Evolutionary conservation across 306 rosid species (phyloP), one percentile per base, ranked within the genome.

Genomic region (Ammopiptanthus mongolicus): DNA sequence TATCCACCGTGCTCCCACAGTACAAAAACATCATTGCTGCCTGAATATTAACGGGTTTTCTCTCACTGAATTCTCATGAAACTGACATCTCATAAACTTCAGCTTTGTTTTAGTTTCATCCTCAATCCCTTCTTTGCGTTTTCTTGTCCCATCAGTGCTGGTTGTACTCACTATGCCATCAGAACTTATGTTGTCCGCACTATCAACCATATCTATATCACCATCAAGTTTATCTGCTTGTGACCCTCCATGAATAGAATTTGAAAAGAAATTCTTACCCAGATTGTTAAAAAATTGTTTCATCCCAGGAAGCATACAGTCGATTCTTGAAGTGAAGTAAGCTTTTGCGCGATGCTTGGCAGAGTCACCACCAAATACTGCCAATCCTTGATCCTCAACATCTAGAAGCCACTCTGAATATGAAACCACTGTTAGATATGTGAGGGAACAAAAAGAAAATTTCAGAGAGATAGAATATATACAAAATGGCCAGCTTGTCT

Each of bases 361-460:
- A 37, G 65, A 78, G 33, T 74, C 88, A 57, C 77, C 79, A 62
- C 80, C 89, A 62, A 85, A 88, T 66, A 87, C 78, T 37, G 75
- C 61, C 58, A 82, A 55, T 77, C 90, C 97, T 73, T 84, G 91
- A 25, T 84, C 88, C 86, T 91, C 87, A 67, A 78, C 83, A 59
- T 60, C 84, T 31, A 91, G 89, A 71, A 91, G 90, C 93, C 93
- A 91, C 77, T 87, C 97, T 91, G 87, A 71, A 73, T 29, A 81
- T 59, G 34, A 55, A 47, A 79, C 73, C 71, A 44, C 41, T 7
- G 31, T 75, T 63, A 75, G 56, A 66, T 37, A 33, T 5, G 34
- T 2, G 67, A 10, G 36, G 63, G 59, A 69, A 44, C 22, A 42
- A 7, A 80, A 64, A 28, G 2, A 56, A 61, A 74, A 71, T 13